These are phyloP conservation scores for Bombardia bombarda DNA, from an alignment of 495 filamentous ascomycete genomes.

Conservation along the genomic window DNA sequence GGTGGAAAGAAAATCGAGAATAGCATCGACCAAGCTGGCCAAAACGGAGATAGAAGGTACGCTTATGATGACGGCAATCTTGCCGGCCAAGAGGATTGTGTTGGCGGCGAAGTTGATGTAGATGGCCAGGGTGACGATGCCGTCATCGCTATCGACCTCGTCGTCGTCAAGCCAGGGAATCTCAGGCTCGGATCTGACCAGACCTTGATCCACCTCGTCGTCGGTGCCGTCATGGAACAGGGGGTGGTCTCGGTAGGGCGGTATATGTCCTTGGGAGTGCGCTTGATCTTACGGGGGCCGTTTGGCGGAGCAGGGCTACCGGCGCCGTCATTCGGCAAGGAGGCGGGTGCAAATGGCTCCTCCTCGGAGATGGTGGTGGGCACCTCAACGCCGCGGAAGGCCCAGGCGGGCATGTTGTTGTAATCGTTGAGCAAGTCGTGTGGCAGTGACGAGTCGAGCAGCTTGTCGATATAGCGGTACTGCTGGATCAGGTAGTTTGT, in stretches of 20 bases:
- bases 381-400: slow-evolving; percentile 37
- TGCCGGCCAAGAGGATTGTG: slow-evolving; percentile 64
- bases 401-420: slow-evolving; percentile 40
- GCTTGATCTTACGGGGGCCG: slow-evolving; percentile 37
- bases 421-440: slow-evolving; percentile 86
- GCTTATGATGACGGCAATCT: slow-evolving; percentile 68
- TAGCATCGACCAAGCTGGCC: slow-evolving; percentile 81
- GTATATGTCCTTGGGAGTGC: slow-evolving; percentile 76
- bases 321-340: too few species aligned
- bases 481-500: slow-evolving; percentile 77
- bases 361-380: slow-evolving; percentile 52
- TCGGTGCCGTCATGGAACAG: slow-evolving; percentile 36
- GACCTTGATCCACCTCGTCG: slow-evolving; percentile 9
- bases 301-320: slow-evolving; percentile 1
- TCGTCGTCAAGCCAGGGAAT: slow-evolving; percentile 48
- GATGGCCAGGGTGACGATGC: slow-evolving; percentile 70
- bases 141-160: slow-evolving; percentile 54
- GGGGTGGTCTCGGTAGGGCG: slow-evolving; percentile 64
- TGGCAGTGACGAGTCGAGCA: slow-evolving; percentile 81
- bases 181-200: slow-evolving; percentile 27
- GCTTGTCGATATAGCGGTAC: slow-evolving; percentile 85
- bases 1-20: slow-evolving; percentile 79
- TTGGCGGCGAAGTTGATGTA: slow-evolving; percentile 86
- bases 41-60: slow-evolving; percentile 83
- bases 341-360: not conserved